Percentiles rank a stretch among this genome's conserved stretches.
phyloP scores from a whole-genome alignment of 2,329 filamentous ascomycete genomes.

The Pseudocercospora crystallina region DNA sequence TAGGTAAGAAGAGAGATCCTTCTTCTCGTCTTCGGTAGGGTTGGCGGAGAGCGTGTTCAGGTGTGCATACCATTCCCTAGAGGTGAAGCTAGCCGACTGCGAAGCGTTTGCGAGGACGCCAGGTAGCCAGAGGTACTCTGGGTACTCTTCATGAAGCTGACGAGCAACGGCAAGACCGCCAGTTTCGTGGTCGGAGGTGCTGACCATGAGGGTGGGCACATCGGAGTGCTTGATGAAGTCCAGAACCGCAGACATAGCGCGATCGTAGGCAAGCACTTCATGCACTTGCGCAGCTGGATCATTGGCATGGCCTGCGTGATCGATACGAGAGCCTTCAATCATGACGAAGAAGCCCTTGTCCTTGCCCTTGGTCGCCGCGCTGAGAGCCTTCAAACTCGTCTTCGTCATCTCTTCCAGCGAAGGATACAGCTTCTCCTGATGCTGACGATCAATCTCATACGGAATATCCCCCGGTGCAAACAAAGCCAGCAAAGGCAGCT shows the following conservation, averaged over 20 bases:
- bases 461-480: slow-evolving; percentile 82
- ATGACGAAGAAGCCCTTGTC: slow-evolving; percentile 97
- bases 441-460: slow-evolving; percentile 86
- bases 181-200: slow-evolving; percentile 94
- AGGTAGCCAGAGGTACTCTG: slow-evolving; percentile 78
- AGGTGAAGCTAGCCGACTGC: slow-evolving; percentile 69
- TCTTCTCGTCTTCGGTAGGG: slow-evolving; percentile 44
- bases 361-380: slow-evolving; percentile 75
- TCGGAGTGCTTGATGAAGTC: slow-evolving; percentile 77
- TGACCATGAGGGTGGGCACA: slow-evolving; percentile 76
- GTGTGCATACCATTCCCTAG: slow-evolving; percentile 61
- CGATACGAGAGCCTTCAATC: slow-evolving; percentile 95
- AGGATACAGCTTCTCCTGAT: slow-evolving; percentile 76
- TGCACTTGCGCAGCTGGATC: slow-evolving; percentile 60
- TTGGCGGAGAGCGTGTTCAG: slow-evolving; percentile 42
- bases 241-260: slow-evolving; percentile 75
- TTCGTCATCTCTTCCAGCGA: slow-evolving; percentile 88
- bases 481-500: slow-evolving; percentile 82
- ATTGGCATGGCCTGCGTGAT: slow-evolving; percentile 76
- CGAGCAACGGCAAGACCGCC: slow-evolving; percentile 81
- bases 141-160: slow-evolving; percentile 64
- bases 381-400: slow-evolving; percentile 76
- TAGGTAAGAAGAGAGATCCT: slow-evolving; percentile 55
- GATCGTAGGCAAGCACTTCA: slow-evolving; percentile 94
- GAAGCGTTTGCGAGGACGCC: slow-evolving; percentile 77